Evolutionary conservation across 495 filamentous ascomycete species (phyloP).

Genomic region (Podospora comata): DNA sequence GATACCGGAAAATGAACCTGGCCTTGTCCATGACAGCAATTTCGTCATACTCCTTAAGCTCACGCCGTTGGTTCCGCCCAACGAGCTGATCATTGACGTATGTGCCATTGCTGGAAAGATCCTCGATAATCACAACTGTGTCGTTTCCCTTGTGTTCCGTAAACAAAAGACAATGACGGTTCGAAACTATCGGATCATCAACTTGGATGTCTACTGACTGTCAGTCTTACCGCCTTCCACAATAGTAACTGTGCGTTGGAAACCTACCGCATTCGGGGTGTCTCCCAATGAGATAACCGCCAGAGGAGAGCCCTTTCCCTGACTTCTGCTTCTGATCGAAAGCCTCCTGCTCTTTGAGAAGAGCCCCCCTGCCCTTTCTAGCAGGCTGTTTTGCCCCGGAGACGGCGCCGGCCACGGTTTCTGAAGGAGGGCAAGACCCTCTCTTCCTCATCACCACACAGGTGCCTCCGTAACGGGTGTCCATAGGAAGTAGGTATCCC

Average conservation of each 20-base stretch:
- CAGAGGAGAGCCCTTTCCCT: conserved; percentile 56
- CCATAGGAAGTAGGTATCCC: conserved; percentile 87
- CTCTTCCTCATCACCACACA: conserved; percentile 70
- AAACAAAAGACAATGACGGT: conserved; percentile 89
- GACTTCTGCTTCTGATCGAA: conserved; percentile 57
- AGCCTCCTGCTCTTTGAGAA: conserved; percentile 51
- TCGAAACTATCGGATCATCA: conserved; percentile 82
- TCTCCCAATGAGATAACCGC: conserved; percentile 88
- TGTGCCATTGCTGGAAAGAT: conserved; percentile 94
- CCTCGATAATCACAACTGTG: conserved; percentile 77
- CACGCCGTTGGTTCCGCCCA: conserved; percentile 85
- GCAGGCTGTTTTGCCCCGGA: conserved; percentile 25
- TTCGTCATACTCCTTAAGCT: conserved; percentile 85
- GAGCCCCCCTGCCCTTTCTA: conserved; percentile 40
- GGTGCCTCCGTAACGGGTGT: conserved; percentile 60
- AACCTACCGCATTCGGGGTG: conserved; percentile 90
- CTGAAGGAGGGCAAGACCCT: conserved; percentile 57
- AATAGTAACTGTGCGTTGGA: background rate
- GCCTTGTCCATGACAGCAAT: conserved; percentile 78
- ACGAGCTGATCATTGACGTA: conserved; percentile 91
- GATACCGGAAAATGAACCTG: conserved; percentile 87
- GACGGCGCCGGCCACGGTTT: conserved; percentile 31
- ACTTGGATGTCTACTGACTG: conserved; percentile 65
- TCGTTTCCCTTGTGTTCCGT: conserved; percentile 80
- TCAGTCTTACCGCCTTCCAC: conserved; percentile 17